Percentiles rank a stretch among this genome's conserved stretches.
Conservation (phyloP, 306 rosid genomes). For the Herpetospermum pedunculosum region DNA sequence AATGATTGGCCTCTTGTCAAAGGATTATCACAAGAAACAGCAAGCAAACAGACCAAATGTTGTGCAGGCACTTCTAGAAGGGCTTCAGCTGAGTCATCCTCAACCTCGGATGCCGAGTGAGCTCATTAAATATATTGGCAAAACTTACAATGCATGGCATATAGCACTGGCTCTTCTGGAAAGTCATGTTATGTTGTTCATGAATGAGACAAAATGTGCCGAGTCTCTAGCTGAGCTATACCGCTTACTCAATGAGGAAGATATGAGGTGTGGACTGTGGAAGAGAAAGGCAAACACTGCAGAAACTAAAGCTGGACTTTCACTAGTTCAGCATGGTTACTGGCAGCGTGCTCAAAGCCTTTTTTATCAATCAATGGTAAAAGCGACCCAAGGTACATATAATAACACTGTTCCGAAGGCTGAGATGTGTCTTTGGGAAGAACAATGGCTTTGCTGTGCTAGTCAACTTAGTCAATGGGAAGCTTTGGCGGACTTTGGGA, state of each 20-base stretch:
- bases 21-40: slow-evolving; percentile 94
- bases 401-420: slow-evolving; percentile 93
- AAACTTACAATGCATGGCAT: slow-evolving; percentile 98
- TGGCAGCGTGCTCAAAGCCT: slow-evolving; percentile 99
- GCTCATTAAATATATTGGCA: slow-evolving; percentile 94
- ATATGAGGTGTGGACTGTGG: slow-evolving; percentile 98
- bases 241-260: slow-evolving; percentile 95
- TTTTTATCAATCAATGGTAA: slow-evolving; percentile 96
- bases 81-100: slow-evolving; percentile 98
- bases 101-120: slow-evolving; percentile 99
- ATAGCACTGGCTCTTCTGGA: slow-evolving; percentile 88
- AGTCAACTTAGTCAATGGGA: slow-evolving; percentile 98
- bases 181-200: slow-evolving; percentile 90
- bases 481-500: slow-evolving; percentile 84
- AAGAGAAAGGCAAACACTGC: slow-evolving; percentile 81
- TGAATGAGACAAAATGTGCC: slow-evolving; percentile 74
- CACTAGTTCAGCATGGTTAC: slow-evolving; percentile 96
- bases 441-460: slow-evolving; percentile 92
- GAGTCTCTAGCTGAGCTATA: slow-evolving; percentile 97
- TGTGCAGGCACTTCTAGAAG: slow-evolving; percentile 97
- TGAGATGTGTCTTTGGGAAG: slow-evolving; percentile 99
- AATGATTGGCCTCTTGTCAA: slow-evolving; percentile 84
- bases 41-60: slow-evolving; percentile 90
- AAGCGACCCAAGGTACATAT: slow-evolving; percentile 97
- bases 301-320: slow-evolving; percentile 96